These are phyloP conservation scores for Globisporangium recalcitrans DNA, from an alignment of 352 stramenopile genomes.

Conservation along the genomic window DNA sequence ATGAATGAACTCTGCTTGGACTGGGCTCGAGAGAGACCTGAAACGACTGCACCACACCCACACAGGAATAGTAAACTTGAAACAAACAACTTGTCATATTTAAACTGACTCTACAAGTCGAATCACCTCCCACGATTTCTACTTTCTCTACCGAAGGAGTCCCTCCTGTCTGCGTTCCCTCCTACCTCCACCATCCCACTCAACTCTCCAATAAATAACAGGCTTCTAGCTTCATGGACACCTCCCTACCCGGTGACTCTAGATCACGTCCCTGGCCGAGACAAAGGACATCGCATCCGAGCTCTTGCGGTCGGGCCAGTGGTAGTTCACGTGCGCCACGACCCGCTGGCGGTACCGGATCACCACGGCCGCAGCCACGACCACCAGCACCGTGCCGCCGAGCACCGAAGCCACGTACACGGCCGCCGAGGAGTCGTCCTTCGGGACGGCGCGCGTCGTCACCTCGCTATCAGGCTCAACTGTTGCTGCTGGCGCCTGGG, in stretches of 20 bases:
- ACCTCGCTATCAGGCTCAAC: neutral
- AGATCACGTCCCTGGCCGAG: conserved; percentile 15
- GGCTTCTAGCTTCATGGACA: neutral
- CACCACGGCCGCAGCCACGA: neutral
- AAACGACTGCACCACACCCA: too few species aligned
- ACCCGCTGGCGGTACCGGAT: conserved; percentile 12
- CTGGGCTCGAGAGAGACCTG: too few species aligned
- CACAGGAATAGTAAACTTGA: too few species aligned
- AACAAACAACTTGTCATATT: too few species aligned
- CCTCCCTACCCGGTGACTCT: neutral
- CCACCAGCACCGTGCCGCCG: conserved; percentile 9
- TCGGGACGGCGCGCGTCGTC: neutral
- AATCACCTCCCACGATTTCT: too few species aligned
- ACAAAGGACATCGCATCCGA: conserved; percentile 17
- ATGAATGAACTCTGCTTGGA: too few species aligned
- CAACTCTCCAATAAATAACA: conserved; percentile 7
- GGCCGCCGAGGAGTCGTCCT: conserved; percentile 6
- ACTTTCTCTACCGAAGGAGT: neutral
- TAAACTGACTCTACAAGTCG: too few species aligned
- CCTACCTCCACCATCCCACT: neutral
- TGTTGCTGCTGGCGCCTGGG: neutral
- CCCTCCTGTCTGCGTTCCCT: neutral
- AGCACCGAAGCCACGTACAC: conserved; percentile 11
- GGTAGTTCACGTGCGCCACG: conserved; percentile 12
- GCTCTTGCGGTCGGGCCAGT: conserved; percentile 19